These are phyloP conservation scores for Luzula sylvatica DNA, from an alignment of 176 grass and related monocot genomes.

Conservation along the genomic window DNA sequence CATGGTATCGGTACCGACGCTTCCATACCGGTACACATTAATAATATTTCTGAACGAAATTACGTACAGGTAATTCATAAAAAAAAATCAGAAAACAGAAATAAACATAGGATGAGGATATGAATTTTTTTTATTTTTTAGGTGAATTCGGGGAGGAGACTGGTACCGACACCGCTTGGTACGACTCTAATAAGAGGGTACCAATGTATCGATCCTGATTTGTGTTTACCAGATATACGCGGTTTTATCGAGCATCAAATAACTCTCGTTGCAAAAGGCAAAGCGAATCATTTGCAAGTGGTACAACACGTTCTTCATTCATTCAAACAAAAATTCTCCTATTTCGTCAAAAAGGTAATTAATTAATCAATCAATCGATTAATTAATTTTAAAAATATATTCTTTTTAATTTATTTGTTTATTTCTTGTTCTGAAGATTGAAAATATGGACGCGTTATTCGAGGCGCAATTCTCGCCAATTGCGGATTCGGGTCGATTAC, in stretches of 20 bases:
- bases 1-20: constrained; percentile 91
- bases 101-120: too few species aligned
- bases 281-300: constrained; percentile 60
- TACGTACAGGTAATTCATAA: constrained; percentile 63
- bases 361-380: constrained; percentile 11
- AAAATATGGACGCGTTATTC: constrained; percentile 92
- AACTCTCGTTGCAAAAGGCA: constrained; percentile 83
- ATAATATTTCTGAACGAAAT: constrained; percentile 91
- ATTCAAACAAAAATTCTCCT: constrained; percentile 76
- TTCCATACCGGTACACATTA: constrained; percentile 96
- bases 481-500: constrained; percentile 71
- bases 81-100: not conserved
- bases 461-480: constrained; percentile 99
- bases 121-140: constrained; percentile 19
- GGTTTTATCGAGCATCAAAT: constrained; percentile 99
- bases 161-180: constrained; percentile 79
- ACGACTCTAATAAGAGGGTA: constrained; percentile 95
- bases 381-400: too few species aligned
- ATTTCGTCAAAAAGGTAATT: constrained; percentile 78
- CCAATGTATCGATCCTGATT: constrained; percentile 89
- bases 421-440: constrained; percentile 61
- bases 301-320: constrained; percentile 76
- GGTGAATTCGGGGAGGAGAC: constrained; percentile 85
- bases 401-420: not conserved
- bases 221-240: constrained; percentile 90